A percentile compares a stretch with the other conserved stretches of the same genome.
These are phyloP conservation scores for Quercus engelmannii DNA, from an alignment of 306 rosid species.

Conservation along the genomic window DNA sequence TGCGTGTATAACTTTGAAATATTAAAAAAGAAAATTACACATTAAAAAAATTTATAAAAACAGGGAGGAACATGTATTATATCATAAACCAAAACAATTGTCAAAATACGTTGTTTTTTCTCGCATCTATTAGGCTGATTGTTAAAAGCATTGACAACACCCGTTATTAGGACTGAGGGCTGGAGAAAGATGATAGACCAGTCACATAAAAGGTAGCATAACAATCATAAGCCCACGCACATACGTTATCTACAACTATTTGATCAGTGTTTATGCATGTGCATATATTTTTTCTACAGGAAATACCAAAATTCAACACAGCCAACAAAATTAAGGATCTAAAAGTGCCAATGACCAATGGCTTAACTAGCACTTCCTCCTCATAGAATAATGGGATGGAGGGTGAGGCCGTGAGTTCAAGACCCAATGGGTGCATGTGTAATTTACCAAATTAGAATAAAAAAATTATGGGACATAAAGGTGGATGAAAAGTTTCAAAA, in stretches of 20 bases:
- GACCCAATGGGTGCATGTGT: too few relatives aligned
- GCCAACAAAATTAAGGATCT: not conserved
- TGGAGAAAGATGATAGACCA: slow-evolving; percentile 38
- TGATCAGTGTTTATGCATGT: not conserved
- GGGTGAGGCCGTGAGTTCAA: too few relatives aligned
- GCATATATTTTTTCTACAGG: not conserved
- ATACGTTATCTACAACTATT: not conserved
- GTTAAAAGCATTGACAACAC: slow-evolving; percentile 51
- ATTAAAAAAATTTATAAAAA: not conserved
- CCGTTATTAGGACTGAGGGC: slow-evolving; percentile 47
- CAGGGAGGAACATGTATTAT: not conserved
- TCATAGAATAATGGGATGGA: too few relatives aligned
- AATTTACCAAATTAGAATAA: too few relatives aligned
- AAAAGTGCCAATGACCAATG: not conserved
- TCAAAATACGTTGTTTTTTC: slow-evolving; percentile 42
- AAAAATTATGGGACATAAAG: not conserved
- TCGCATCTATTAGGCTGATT: slow-evolving; percentile 48
- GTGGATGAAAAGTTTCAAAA: slow-evolving; percentile 7
- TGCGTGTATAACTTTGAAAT: not conserved
- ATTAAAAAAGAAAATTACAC: not conserved
- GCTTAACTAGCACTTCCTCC: too few relatives aligned
- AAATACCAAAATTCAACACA: not conserved
- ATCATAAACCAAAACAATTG: slow-evolving; percentile 11
- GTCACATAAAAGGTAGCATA: slow-evolving; percentile 13
- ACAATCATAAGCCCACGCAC: not conserved